Percentiles rank a stretch among this genome's conserved stretches.
These are phyloP conservation scores for Curvularia spicifera DNA, from an alignment of 2,329 filamentous ascomycete genomes.

Conservation along the genomic window DNA sequence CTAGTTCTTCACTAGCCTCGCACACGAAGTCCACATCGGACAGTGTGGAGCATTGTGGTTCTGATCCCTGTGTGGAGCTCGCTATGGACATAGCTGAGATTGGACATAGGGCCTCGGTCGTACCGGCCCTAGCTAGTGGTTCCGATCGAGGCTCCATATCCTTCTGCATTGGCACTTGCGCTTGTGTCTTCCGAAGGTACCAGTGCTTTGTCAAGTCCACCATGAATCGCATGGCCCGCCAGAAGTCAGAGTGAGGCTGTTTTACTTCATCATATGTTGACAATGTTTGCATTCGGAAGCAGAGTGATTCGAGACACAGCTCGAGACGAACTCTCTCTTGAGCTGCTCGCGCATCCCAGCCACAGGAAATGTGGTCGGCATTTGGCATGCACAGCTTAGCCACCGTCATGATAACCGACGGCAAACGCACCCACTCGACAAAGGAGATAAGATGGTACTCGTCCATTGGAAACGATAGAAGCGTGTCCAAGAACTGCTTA, in stretches of 20 bases:
- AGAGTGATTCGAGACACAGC: constrained; percentile 42
- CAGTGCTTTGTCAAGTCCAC: constrained; percentile 39
- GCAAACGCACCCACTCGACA: constrained; percentile 44
- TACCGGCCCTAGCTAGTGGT: constrained; percentile 16
- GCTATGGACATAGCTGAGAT: constrained; percentile 11
- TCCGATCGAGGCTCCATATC: constrained; percentile 4
- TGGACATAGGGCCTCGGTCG: constrained; percentile 15
- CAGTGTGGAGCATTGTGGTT: not conserved
- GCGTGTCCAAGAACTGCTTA: constrained; percentile 69
- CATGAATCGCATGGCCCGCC: constrained; percentile 40
- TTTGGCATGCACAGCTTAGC: constrained; percentile 40
- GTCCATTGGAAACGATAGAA: constrained; percentile 73
- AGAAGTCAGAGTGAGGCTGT: constrained; percentile 40
- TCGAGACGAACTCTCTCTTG: constrained; percentile 43
- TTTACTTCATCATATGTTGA: constrained; percentile 34
- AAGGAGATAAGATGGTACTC: constrained; percentile 44
- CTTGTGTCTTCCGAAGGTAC: constrained; percentile 39
- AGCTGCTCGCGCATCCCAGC: constrained; percentile 44
- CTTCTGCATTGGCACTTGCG: constrained; percentile 5
- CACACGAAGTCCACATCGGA: constrained; percentile 8
- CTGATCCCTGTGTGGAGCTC: constrained; percentile 3
- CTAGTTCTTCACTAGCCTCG: constrained; percentile 8
- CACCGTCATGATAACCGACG: constrained; percentile 38
- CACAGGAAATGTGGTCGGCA: constrained; percentile 27
- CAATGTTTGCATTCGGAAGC: constrained; percentile 42